Conservation (phyloP, 768 basidiomycete species). For the Amyloporia xantha region DNA sequence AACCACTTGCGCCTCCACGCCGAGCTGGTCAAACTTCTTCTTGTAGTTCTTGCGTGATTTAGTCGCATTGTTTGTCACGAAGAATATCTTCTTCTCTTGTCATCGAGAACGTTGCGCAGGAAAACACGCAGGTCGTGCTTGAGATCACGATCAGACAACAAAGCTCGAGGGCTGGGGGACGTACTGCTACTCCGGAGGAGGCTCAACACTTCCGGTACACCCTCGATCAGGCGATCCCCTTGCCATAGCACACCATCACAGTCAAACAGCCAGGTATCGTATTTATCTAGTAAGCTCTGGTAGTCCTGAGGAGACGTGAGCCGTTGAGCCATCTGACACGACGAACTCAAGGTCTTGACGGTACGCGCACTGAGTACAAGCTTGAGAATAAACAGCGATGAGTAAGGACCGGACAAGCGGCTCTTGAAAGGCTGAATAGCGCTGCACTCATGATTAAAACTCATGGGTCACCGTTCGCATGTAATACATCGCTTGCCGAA, state of each 20-base stretch:
- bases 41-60: slow-evolving; percentile 88
- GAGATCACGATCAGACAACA: not conserved
- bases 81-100: slow-evolving; percentile 77
- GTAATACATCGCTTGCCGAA: too few species aligned
- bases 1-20: slow-evolving; percentile 79
- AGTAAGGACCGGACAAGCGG: too few species aligned
- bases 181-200: slow-evolving; percentile 66
- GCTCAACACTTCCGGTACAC: slow-evolving; percentile 67
- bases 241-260: slow-evolving; percentile 96
- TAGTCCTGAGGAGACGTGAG: slow-evolving; percentile 25
- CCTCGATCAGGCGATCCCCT: slow-evolving; percentile 73
- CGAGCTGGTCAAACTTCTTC: slow-evolving; percentile 85
- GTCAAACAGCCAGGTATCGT: slow-evolving; percentile 95
- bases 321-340: slow-evolving; percentile 21
- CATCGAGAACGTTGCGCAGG: slow-evolving; percentile 2
- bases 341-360: too few species aligned
- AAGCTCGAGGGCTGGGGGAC: slow-evolving; percentile 20
- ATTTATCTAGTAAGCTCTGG: slow-evolving; percentile 41
- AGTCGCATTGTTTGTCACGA: slow-evolving; percentile 96
- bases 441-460: too few species aligned
- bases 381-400: too few species aligned
- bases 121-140: not conserved
- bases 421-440: too few species aligned
- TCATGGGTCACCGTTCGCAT: too few species aligned
- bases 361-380: too few species aligned